Evolutionary conservation across 2,329 filamentous ascomycete species (phyloP).

Genomic region (Plenodomus tracheiphilus): DNA sequence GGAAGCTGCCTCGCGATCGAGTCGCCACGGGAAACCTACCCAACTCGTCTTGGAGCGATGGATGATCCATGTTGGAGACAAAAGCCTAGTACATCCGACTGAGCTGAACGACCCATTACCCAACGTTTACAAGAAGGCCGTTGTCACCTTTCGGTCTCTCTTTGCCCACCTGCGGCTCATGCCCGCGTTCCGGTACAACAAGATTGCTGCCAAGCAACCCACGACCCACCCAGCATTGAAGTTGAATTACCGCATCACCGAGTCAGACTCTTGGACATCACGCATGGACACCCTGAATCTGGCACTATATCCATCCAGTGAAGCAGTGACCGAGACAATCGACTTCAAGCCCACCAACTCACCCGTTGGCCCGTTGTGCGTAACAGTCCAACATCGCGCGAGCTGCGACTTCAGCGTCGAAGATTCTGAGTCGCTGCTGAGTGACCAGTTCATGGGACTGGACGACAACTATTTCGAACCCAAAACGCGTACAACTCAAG

Average conservation of each 20-base stretch:
- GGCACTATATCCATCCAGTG: conserved; percentile 63
- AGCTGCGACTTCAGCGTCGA: conserved; percentile 91
- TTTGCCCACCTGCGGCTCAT: conserved; percentile 81
- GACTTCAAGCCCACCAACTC: conserved; percentile 83
- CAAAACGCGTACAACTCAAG: conserved; percentile 58
- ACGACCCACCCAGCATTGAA: conserved; percentile 65
- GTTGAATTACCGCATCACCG: conserved; percentile 78
- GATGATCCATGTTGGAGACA: conserved; percentile 78
- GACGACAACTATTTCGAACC: conserved; percentile 87
- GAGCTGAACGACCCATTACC: conserved; percentile 68
- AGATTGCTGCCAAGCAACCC: conserved; percentile 71
- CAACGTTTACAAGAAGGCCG: conserved; percentile 95
- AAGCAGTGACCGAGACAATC: conserved; percentile 69
- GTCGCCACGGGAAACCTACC: conserved; percentile 53
- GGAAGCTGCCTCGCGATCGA: conserved; percentile 52
- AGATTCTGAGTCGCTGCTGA: conserved; percentile 85
- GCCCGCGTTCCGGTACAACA: conserved; percentile 84
- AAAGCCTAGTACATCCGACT: conserved; percentile 56
- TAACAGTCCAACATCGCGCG: conserved; percentile 80
- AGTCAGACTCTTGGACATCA: conserved; percentile 58
- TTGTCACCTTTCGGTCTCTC: conserved; percentile 89
- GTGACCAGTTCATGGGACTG: conserved; percentile 89
- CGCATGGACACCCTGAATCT: conserved; percentile 70
- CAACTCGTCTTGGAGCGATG: conserved; percentile 90
- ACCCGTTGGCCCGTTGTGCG: conserved; percentile 80